These are phyloP conservation scores for Mycena haematopus DNA, from an alignment of 768 basidiomycete genomes.

Conservation along the genomic window DNA sequence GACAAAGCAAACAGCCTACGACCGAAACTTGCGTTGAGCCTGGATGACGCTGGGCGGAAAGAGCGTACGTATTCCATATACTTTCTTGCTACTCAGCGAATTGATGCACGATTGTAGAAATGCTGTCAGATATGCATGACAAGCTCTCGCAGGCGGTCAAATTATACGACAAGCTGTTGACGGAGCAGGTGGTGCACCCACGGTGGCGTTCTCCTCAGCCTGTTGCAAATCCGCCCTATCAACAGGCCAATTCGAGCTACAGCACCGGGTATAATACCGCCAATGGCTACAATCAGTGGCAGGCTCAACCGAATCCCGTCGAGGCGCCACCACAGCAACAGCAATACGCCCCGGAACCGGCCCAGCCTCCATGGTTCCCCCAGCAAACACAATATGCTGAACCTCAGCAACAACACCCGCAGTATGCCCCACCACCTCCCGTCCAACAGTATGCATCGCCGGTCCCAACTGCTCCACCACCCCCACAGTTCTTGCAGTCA, in stretches of 20 bases:
- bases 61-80: constrained; percentile 59
- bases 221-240: constrained; percentile 40
- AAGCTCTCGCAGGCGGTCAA: constrained; percentile 93
- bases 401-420: constrained; percentile 37
- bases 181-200: constrained; percentile 79
- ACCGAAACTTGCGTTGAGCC: constrained; percentile 81
- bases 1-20: constrained; percentile 80
- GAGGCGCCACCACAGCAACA: constrained; percentile 29
- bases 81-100: constrained; percentile 5
- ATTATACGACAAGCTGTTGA: constrained; percentile 87
- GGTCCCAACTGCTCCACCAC: constrained; percentile 24
- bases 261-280: constrained; percentile 34
- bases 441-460: constrained; percentile 31
- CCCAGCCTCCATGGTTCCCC: constrained; percentile 25
- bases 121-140: constrained; percentile 92
- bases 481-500: constrained; percentile 28
- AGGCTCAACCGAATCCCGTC: constrained; percentile 34
- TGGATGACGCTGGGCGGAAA: constrained; percentile 87
- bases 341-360: constrained; percentile 27
- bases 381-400: constrained; percentile 37
- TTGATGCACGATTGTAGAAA: constrained; percentile 53
- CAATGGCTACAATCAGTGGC: constrained; percentile 44
- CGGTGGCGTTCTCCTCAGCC: constrained; percentile 60
- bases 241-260: constrained; percentile 36
- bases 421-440: constrained; percentile 32